A percentile compares a stretch with the other conserved stretches of the same genome.
These are phyloP conservation scores for Arthrobotrys sphaeroides DNA, from an alignment of 2,329 filamentous ascomycete species.

Conservation along the genomic window DNA sequence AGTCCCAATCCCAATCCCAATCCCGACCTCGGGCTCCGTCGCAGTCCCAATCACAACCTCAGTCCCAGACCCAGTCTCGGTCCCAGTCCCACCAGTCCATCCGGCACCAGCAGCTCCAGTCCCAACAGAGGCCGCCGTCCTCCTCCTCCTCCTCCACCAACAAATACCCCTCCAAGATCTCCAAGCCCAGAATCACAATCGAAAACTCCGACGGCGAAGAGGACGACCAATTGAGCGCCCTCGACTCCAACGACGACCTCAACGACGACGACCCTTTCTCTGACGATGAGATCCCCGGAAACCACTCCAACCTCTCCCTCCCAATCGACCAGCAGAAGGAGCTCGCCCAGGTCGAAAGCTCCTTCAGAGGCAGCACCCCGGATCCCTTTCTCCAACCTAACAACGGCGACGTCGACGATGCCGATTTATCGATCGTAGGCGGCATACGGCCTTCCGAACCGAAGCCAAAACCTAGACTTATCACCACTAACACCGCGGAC, in stretches of 20 bases:
- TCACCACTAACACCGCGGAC: too few species aligned
- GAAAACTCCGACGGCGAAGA: constrained; percentile 12
- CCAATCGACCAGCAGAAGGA: constrained; percentile 48
- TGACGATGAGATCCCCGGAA: constrained; percentile 29
- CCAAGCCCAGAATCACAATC: constrained; percentile 11
- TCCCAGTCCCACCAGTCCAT: not conserved
- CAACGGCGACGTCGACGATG: constrained; percentile 26
- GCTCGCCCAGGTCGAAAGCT: constrained; percentile 47
- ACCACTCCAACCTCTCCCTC: constrained; percentile 44
- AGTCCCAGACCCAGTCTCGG: not conserved
- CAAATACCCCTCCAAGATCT: constrained; percentile 13
- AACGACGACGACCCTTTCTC: constrained; percentile 23
- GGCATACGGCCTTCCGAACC: constrained; percentile 42
- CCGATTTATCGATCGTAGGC: constrained; percentile 50
- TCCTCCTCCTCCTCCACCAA: not conserved
- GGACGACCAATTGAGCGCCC: constrained; percentile 36
- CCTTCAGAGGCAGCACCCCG: constrained; percentile 45
- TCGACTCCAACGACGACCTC: constrained; percentile 13
- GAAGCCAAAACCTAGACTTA: constrained; percentile 11
- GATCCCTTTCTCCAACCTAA: constrained; percentile 40
- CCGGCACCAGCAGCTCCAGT: not conserved
- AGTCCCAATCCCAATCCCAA: not conserved
- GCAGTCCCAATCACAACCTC: not conserved
- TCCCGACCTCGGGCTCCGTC: not conserved
- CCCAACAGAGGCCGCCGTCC: not conserved